These are phyloP conservation scores for Trichoderma citrinoviride DNA, from an alignment of 2,329 filamentous ascomycete species.

Conservation along the genomic window DNA sequence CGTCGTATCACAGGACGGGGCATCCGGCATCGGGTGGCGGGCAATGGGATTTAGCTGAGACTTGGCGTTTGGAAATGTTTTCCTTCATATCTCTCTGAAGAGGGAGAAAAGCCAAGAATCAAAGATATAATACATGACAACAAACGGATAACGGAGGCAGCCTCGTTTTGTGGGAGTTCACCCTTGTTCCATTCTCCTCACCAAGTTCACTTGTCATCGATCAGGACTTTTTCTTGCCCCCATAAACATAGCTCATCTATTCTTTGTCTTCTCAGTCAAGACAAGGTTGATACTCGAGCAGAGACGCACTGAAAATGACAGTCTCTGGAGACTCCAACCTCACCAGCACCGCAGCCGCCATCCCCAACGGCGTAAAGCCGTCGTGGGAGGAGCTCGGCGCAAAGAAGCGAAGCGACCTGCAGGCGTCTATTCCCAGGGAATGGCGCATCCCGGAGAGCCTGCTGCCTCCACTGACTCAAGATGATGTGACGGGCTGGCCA, in stretches of 20 bases:
- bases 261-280: neutral
- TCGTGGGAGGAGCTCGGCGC: slow-evolving; percentile 43
- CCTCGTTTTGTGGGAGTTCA: neutral
- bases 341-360: neutral
- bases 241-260: neutral
- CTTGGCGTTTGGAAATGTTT: neutral
- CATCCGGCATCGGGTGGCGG: slow-evolving; percentile 14
- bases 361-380: neutral
- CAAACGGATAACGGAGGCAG: neutral
- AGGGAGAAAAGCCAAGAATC: neutral
- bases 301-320: neutral
- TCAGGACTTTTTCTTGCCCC: neutral
- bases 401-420: slow-evolving; percentile 44
- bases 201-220: neutral
- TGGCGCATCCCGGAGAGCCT: slow-evolving; percentile 55
- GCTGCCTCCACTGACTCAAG: slow-evolving; percentile 51
- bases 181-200: neutral
- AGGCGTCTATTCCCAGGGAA: slow-evolving; percentile 53
- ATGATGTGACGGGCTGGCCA: slow-evolving; percentile 58
- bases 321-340: slow-evolving; percentile 2
- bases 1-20: neutral
- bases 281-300: no score
- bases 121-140: neutral
- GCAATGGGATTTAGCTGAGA: neutral
- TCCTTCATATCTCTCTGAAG: neutral